These are phyloP conservation scores for Phaseolus coccineus DNA, from an alignment of 331 rosid genomes.

Conservation along the genomic window DNA sequence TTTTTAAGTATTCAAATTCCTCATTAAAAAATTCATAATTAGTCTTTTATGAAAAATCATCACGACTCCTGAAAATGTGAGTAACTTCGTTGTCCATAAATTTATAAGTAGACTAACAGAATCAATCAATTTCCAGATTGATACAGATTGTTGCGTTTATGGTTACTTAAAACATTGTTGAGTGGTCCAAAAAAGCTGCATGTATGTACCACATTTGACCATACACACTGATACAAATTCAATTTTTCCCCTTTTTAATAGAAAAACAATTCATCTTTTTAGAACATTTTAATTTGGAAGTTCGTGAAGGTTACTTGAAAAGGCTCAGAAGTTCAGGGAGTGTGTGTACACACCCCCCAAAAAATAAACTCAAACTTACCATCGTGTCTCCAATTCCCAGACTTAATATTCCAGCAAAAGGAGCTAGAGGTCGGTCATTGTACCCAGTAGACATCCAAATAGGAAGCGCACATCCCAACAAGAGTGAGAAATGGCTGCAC, in stretches of 20 bases:
- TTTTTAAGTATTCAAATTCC: neutral
- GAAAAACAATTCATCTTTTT: slow-evolving; percentile 22
- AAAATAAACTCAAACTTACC: slow-evolving; percentile 53
- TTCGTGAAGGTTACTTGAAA: neutral
- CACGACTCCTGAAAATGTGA: slow-evolving; percentile 3
- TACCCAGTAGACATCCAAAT: slow-evolving; percentile 92
- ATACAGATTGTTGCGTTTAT: slow-evolving; percentile 17
- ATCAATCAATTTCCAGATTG: slow-evolving; percentile 5
- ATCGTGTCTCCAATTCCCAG: slow-evolving; percentile 97
- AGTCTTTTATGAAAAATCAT: slow-evolving; percentile 29
- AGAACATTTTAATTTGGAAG: neutral
- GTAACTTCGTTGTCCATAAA: neutral
- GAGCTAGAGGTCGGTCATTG: slow-evolving; percentile 87
- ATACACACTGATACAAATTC: slow-evolving; percentile 1
- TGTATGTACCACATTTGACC: neutral
- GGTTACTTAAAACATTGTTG: slow-evolving; percentile 13
- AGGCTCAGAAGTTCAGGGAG: neutral
- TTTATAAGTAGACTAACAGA: neutral
- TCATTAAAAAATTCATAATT: neutral
- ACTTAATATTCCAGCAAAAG: slow-evolving; percentile 93
- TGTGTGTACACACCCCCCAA: neutral
- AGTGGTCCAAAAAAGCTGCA: slow-evolving; percentile 9
- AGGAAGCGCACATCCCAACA: slow-evolving; percentile 94
- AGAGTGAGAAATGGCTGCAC: slow-evolving; percentile 85
- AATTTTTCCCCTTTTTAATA: neutral